Conservation (phyloP, 495 filamentous ascomycete species). For the Aspergillus cristatus region DNA sequence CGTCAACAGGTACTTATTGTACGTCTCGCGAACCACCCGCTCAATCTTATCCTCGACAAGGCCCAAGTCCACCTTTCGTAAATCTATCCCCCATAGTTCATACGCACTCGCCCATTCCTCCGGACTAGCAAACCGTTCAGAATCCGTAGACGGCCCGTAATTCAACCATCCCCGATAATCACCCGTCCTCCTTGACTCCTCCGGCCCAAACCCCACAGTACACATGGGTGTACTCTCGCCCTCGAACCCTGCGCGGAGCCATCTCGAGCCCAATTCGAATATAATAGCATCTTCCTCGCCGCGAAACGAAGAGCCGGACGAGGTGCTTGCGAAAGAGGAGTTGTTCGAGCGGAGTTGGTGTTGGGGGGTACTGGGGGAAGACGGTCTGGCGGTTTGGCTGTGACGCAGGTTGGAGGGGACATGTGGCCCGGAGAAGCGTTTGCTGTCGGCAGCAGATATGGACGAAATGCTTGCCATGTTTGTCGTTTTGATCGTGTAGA, state of each 20-base stretch:
- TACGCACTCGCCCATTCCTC: conserved; percentile 58
- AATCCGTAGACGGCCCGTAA: conserved; percentile 11
- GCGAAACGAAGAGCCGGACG: conserved; percentile 63
- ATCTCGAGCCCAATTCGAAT: conserved; percentile 72
- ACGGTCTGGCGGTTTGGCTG: conserved; percentile 20
- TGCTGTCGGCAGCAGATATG: too few species aligned
- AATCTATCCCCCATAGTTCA: conserved; percentile 75
- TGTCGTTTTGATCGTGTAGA: too few species aligned
- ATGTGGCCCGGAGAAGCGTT: too few species aligned
- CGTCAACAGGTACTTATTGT: conserved; percentile 69
- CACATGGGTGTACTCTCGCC: conserved; percentile 70
- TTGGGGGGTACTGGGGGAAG: conserved; percentile 30
- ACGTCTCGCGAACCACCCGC: conserved; percentile 71
- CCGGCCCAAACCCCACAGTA: conserved; percentile 58
- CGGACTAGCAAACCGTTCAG: conserved; percentile 32
- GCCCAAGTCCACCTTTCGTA: conserved; percentile 62
- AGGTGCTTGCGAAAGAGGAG: conserved; percentile 50
- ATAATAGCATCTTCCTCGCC: conserved; percentile 77
- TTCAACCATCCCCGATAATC: conserved; percentile 67
- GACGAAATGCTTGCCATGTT: too few species aligned
- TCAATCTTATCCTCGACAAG: conserved; percentile 85
- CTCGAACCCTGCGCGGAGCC: conserved; percentile 75
- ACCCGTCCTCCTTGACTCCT: conserved; percentile 67
- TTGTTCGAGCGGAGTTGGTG: conserved; percentile 29
- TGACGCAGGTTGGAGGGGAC: conserved; percentile 21